phyloP scores from a whole-genome alignment of 2,329 filamentous ascomycete genomes.

The Xylaria sp. region DNA sequence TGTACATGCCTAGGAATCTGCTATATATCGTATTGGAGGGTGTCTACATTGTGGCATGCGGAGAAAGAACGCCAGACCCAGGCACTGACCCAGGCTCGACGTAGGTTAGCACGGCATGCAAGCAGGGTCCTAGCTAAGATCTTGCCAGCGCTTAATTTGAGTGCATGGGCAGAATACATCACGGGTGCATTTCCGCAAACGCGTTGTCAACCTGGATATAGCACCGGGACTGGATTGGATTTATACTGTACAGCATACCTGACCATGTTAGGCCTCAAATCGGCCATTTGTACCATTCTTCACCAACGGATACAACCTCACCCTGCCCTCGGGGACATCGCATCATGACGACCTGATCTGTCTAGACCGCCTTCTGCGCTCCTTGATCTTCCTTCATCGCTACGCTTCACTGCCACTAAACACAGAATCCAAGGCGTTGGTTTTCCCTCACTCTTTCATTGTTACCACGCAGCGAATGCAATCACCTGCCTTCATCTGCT shows the following conservation, averaged over 20 bases:
- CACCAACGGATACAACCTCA: neutral
- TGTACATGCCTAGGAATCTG: neutral
- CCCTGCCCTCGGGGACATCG: neutral
- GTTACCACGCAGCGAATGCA: constrained; percentile 95
- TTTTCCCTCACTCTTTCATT: constrained; percentile 55
- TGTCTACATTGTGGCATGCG: neutral
- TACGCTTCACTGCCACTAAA: constrained; percentile 12
- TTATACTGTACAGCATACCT: constrained; percentile 7
- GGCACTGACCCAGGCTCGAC: neutral
- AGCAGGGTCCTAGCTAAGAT: constrained; percentile 20
- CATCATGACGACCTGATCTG: neutral
- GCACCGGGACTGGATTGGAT: constrained; percentile 22
- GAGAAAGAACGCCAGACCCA: neutral
- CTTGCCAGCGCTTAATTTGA: constrained; percentile 11
- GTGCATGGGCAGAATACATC: constrained; percentile 7
- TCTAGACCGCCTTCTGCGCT: neutral
- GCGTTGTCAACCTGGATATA: constrained; percentile 7
- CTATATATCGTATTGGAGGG: too few species aligned
- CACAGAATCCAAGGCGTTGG: neutral
- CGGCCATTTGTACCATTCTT: neutral
- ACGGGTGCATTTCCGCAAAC: neutral
- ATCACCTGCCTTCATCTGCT: constrained; percentile 94
- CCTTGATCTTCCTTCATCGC: constrained; percentile 5
- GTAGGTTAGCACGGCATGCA: constrained; percentile 11
- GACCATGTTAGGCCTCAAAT: neutral